Evolutionary conservation across 176 grass and related monocot genomes (phyloP).

Genomic region (Musa beccarii): DNA sequence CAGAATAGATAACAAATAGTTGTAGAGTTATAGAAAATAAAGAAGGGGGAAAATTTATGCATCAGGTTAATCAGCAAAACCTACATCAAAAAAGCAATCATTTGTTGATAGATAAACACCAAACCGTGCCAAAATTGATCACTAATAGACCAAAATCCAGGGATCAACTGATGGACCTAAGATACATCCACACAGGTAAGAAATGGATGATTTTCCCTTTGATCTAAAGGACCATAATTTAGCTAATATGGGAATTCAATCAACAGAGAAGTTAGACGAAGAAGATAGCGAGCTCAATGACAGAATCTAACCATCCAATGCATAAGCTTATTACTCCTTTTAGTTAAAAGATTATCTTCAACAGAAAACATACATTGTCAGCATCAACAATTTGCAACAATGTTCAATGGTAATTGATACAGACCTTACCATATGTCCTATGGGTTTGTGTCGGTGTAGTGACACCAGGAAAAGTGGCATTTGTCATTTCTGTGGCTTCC

Average conservation of each 20-base stretch:
- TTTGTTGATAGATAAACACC: too few species aligned
- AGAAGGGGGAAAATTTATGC: background rate
- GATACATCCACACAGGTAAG: too few species aligned
- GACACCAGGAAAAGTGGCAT: constrained; percentile 17
- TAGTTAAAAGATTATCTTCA: background rate
- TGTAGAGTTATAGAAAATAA: background rate
- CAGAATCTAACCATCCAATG: too few species aligned
- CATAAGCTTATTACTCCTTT: background rate
- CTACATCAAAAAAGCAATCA: background rate
- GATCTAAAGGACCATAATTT: too few species aligned
- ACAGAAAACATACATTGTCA: background rate
- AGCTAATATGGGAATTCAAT: background rate
- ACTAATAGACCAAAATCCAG: background rate
- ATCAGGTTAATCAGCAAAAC: background rate
- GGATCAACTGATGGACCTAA: too few species aligned
- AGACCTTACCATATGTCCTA: constrained; percentile 79
- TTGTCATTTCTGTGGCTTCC: constrained; percentile 20
- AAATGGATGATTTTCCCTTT: too few species aligned
- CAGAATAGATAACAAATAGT: constrained; percentile 1
- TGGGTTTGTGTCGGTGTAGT: constrained; percentile 15
- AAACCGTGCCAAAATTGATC: background rate
- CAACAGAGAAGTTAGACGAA: background rate
- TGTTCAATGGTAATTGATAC: constrained; percentile 36
- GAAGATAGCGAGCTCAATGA: background rate
- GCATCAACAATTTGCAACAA: background rate